A percentile compares a stretch with the other conserved stretches of the same genome.
These are phyloP conservation scores for Neurospora discreta DNA, from an alignment of 495 filamentous ascomycete species.

Conservation along the genomic window DNA sequence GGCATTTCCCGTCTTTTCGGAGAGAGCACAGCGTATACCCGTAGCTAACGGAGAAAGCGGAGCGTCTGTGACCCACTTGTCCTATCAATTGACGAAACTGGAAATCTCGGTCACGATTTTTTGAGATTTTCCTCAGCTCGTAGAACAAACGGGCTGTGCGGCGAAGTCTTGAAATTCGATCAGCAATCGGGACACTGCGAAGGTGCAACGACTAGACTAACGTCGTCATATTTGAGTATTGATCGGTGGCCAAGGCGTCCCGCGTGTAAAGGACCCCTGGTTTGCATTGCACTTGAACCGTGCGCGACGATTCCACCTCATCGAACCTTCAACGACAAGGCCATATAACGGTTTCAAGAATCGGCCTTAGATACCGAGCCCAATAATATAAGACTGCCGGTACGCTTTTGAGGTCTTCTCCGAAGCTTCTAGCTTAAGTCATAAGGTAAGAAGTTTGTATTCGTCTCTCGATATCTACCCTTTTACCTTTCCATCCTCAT, in stretches of 20 bases:
- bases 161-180: neutral
- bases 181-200: neutral
- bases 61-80: neutral
- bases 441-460: conserved; percentile 4
- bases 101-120: neutral
- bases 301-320: conserved; percentile 15
- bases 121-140: neutral
- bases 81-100: neutral
- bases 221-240: conserved; percentile 16
- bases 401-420: neutral
- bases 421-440: neutral
- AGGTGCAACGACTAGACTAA: conserved; percentile 1
- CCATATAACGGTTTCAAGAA: neutral
- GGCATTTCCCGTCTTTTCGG: neutral
- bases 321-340: conserved; percentile 1
- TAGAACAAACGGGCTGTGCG: neutral
- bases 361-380: neutral
- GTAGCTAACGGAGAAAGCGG: neutral
- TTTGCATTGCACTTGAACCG: conserved; percentile 10
- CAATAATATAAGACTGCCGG: neutral
- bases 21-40: neutral
- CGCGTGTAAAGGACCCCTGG: conserved; percentile 5
- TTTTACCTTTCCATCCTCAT: neutral
- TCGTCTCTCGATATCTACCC: neutral
- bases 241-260: conserved; percentile 13